phyloP scores from a whole-genome alignment of 2,329 filamentous ascomycete species.

The Colletotrichum eleusines region DNA sequence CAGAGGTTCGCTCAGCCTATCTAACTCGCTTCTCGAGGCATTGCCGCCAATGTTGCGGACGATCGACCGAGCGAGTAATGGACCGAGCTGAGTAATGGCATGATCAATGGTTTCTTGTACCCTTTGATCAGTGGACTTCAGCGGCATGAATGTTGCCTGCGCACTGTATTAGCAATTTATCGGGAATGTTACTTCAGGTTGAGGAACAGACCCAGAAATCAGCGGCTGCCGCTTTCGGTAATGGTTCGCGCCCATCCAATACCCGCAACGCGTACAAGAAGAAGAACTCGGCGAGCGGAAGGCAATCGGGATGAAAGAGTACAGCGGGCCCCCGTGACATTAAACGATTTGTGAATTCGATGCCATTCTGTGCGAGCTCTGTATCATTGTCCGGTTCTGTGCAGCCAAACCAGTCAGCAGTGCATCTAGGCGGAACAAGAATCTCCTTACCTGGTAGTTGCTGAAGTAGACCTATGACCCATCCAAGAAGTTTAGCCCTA shows the following conservation, averaged over 20 bases:
- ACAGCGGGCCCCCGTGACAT: slow-evolving; percentile 71
- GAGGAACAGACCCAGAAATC: slow-evolving; percentile 76
- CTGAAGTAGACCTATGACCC: slow-evolving; percentile 73
- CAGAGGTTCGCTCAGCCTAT: slow-evolving; percentile 76
- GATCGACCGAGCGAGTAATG: slow-evolving; percentile 69
- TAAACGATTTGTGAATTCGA: slow-evolving; percentile 77
- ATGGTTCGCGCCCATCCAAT: slow-evolving; percentile 76
- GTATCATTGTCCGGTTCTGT: slow-evolving; percentile 72
- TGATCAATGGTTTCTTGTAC: slow-evolving; percentile 59
- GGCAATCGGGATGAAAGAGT: slow-evolving; percentile 68
- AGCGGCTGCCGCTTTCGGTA: slow-evolving; percentile 80
- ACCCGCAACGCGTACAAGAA: slow-evolving; percentile 80
- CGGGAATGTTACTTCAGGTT: too few species aligned
- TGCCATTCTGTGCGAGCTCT: slow-evolving; percentile 78
- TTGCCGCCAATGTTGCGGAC: slow-evolving; percentile 76
- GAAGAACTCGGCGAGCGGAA: slow-evolving; percentile 71
- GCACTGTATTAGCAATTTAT: slow-evolving; percentile 16
- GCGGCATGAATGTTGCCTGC: slow-evolving; percentile 65
- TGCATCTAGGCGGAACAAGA: background rate
- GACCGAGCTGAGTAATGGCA: slow-evolving; percentile 71
- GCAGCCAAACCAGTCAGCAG: slow-evolving; percentile 34
- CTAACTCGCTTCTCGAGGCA: slow-evolving; percentile 78
- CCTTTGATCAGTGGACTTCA: slow-evolving; percentile 57
- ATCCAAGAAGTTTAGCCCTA: slow-evolving; percentile 66
- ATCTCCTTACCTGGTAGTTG: slow-evolving; percentile 66